A percentile compares a stretch with the other conserved stretches of the same genome.
Conservation (phyloP, 2,329 filamentous ascomycete species). For the Pseudopyrenochaeta lycopersici region DNA sequence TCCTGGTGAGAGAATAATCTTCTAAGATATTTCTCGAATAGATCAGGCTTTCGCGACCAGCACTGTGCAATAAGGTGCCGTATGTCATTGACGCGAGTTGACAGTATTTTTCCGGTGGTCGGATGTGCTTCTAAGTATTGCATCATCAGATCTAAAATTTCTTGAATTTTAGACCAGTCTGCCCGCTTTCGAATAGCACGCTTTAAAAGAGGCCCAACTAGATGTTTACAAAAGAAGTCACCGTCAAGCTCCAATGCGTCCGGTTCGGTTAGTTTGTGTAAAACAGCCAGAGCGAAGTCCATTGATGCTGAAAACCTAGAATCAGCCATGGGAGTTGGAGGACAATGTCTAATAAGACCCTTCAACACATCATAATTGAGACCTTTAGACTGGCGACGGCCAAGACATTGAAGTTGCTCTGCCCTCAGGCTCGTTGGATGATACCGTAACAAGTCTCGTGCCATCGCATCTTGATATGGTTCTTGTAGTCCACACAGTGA, state of each 20-base stretch:
- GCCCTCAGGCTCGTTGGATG: conserved; percentile 26
- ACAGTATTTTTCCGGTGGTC: conserved; percentile 10
- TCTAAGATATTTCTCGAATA: conserved; percentile 27
- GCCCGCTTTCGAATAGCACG: conserved; percentile 28
- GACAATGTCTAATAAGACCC: conserved; percentile 17
- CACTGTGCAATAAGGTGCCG: conserved; percentile 28
- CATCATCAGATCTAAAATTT: conserved; percentile 27
- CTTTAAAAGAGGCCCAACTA: conserved; percentile 31
- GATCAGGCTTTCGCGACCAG: conserved; percentile 31
- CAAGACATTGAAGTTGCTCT: conserved; percentile 17
- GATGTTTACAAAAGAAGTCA: conserved; percentile 16
- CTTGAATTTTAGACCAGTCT: conserved; percentile 17
- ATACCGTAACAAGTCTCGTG: conserved; percentile 16
- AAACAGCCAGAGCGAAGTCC: conserved; percentile 31
- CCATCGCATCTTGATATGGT: conserved; percentile 5
- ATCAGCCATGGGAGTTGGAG: conserved; percentile 4
- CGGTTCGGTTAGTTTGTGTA: conserved; percentile 17
- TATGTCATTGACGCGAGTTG: conserved; percentile 11
- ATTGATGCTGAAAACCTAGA: conserved; percentile 36
- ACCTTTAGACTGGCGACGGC: too few species aligned
- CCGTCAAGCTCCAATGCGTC: conserved; percentile 4
- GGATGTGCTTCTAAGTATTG: conserved; percentile 25
- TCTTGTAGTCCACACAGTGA: too few species aligned
- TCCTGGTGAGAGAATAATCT: conserved; percentile 8
- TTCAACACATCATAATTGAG: conserved; percentile 11